Percentiles rank a stretch among this genome's conserved stretches.
These are phyloP conservation scores for Ophiostoma populinum DNA, from an alignment of 2,329 filamentous ascomycete species.

Conservation along the genomic window DNA sequence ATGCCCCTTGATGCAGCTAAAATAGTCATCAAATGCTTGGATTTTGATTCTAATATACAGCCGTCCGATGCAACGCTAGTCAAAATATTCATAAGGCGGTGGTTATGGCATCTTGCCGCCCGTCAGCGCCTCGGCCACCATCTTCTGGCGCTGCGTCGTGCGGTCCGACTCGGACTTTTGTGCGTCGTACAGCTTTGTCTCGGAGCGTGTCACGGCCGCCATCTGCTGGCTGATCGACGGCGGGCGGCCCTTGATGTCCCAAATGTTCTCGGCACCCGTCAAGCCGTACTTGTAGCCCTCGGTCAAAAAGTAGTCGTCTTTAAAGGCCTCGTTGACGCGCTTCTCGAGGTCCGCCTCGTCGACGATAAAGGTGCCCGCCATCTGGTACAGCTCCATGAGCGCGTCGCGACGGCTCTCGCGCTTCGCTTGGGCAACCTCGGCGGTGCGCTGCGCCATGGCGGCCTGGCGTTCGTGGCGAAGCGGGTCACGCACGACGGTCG, in stretches of 20 bases:
- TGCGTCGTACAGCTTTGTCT: constrained; percentile 19
- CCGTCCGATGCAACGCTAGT: no score
- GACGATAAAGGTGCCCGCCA: constrained; percentile 74
- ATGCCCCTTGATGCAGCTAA: no score
- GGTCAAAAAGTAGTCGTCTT: constrained; percentile 36
- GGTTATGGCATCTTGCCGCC: constrained; percentile 35
- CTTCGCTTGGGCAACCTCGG: constrained; percentile 30
- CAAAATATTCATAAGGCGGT: not conserved
- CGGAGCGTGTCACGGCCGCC: constrained; percentile 17
- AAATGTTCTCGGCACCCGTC: constrained; percentile 27
- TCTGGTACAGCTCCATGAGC: constrained; percentile 78
- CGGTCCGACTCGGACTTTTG: constrained; percentile 23
- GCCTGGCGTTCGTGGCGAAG: constrained; percentile 37
- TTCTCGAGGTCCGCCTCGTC: constrained; percentile 58
- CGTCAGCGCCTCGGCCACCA: constrained; percentile 39
- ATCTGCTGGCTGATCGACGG: constrained; percentile 28
- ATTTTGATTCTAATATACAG: no score
- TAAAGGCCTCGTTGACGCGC: constrained; percentile 62
- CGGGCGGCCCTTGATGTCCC: constrained; percentile 32
- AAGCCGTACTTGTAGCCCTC: constrained; percentile 19
- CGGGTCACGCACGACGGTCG: constrained; percentile 42
- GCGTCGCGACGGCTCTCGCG: constrained; percentile 47
- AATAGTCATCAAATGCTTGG: no score
- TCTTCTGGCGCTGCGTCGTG: constrained; percentile 33
- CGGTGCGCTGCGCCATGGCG: constrained; percentile 23